Percentiles rank a stretch among this genome's conserved stretches.
Evolutionary conservation across 2,329 filamentous ascomycete species (phyloP).

Genomic region (Penicillium thymicola): DNA sequence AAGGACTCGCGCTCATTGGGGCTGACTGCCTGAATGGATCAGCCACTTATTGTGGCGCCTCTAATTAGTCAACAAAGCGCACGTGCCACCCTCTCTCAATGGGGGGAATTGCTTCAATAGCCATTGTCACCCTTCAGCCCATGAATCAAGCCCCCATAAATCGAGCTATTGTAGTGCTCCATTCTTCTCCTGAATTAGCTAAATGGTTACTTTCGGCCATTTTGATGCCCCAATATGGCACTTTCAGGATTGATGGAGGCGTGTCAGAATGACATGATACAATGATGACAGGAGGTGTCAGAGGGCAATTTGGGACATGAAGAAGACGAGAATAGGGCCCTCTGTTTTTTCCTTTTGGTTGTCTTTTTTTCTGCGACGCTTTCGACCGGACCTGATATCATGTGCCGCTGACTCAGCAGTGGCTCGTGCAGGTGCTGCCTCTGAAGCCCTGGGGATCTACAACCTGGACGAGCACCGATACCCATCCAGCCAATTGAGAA

Average conservation of each 20-base stretch:
- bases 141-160: conserved; percentile 8
- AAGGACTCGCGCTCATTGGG: conserved; percentile 22
- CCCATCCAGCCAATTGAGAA: background rate
- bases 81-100: conserved; percentile 19
- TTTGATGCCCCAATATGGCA: background rate
- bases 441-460: background rate
- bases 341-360: conserved; percentile 21
- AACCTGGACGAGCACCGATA: background rate
- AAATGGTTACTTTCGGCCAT: background rate
- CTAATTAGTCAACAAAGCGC: conserved; percentile 15
- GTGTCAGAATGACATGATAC: conserved; percentile 4
- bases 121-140: conserved; percentile 7
- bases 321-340: conserved; percentile 16
- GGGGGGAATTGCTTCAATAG: conserved; percentile 11
- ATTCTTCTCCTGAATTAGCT: background rate
- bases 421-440: conserved; percentile 6
- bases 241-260: background rate
- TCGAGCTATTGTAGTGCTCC: background rate
- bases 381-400: conserved; percentile 28
- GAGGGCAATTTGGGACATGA: conserved; percentile 21
- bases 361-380: conserved; percentile 24
- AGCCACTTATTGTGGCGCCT: conserved; percentile 20
- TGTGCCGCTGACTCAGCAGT: conserved; percentile 26
- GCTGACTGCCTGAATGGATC: conserved; percentile 9
- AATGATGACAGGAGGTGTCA: conserved; percentile 23